phyloP scores from a whole-genome alignment of 306 rosid genomes.

The Glycyrrhiza uralensis region DNA sequence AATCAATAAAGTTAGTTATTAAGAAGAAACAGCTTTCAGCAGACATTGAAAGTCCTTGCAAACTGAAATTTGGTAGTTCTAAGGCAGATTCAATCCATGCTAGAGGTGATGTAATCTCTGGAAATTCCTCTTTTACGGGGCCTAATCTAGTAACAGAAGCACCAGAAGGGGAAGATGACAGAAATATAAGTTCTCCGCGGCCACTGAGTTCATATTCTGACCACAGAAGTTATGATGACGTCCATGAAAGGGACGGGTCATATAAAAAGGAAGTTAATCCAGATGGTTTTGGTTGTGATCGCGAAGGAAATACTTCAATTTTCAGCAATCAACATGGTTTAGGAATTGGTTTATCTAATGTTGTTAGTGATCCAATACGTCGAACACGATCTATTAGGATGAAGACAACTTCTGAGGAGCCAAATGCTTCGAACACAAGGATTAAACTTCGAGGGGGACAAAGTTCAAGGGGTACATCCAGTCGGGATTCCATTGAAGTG shows the following conservation, averaged over 20 bases:
- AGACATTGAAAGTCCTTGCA: constrained; percentile 36
- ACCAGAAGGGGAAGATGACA: constrained; percentile 38
- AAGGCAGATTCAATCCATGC: constrained; percentile 31
- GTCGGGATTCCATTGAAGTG: constrained; percentile 33
- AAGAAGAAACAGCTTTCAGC: constrained; percentile 41
- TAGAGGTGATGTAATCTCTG: constrained; percentile 35
- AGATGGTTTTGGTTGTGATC: constrained; percentile 42
- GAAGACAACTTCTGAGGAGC: constrained; percentile 45
- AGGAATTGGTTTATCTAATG: constrained; percentile 29
- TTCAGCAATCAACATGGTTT: constrained; percentile 25
- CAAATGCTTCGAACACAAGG: constrained; percentile 32
- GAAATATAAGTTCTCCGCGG: constrained; percentile 38
- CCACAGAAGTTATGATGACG: constrained; percentile 17
- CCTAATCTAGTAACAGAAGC: constrained; percentile 27
- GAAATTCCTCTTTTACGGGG: constrained; percentile 33
- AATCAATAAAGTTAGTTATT: constrained; percentile 44
- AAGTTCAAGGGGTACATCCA: constrained; percentile 36
- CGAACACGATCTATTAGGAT: constrained; percentile 54
- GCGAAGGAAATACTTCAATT: constrained; percentile 35
- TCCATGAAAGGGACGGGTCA: constrained; percentile 16
- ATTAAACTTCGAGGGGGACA: constrained; percentile 41
- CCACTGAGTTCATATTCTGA: constrained; percentile 25
- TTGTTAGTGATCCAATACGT: constrained; percentile 40
- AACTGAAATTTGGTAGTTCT: constrained; percentile 37
- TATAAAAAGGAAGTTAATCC: constrained; percentile 32